Base-by-base conservation (phyloP, 2,329 filamentous ascomycete species). In the Lachnellula willkommii region DNA sequence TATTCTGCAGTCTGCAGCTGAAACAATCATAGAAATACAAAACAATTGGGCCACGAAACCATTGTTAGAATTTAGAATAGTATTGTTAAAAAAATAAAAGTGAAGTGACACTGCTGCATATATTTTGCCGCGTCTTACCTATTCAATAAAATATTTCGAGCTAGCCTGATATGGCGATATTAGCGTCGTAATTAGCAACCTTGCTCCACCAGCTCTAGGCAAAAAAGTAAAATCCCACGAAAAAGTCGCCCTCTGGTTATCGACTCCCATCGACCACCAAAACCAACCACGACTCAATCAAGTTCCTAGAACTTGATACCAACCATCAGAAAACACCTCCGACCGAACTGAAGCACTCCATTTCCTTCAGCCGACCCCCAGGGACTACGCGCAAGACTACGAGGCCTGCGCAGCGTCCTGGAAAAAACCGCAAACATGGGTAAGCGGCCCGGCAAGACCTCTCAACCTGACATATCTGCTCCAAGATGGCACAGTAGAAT, bases 381-480 rank as follows among this genome's bases (percentile, higher is more conserved):
- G 56, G 61, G 66, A 68, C 64, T 63, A 62, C 56, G 66, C 66
- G 65, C 66, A 67, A 65, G 65, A 56, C 56, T 58, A 56, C 45
- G 50, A 60, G 58, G 60, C 63, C 60, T 65, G 78, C 77, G 77
- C 76, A 72, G 74, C 66, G 70, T 71, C 71, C 60, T 59, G 5
- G 12, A 47, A 47, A 69, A 71, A 73, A 74, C 75, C 79, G 80
- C 80, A 81, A 84, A 76, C 77, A 84, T 84, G 81, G 77, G 81
- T 84, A 74, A 72, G 79, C 68, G 63, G 53, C 57, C 59, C 55
- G 32, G 49, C 60, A 52, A 57, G 54, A 56, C 50, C 47, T 48
- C 50, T 51, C 53, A 48, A 55, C 54, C 48, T 54, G 57, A 54
- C 46, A 35, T 47, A 50, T 26, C 35, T 46, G 43, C 47, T 14